Percentiles rank a stretch among this genome's conserved stretches.
These are phyloP conservation scores for Podaxis rugospora DNA, from an alignment of 768 basidiomycete species.

Conservation along the genomic window DNA sequence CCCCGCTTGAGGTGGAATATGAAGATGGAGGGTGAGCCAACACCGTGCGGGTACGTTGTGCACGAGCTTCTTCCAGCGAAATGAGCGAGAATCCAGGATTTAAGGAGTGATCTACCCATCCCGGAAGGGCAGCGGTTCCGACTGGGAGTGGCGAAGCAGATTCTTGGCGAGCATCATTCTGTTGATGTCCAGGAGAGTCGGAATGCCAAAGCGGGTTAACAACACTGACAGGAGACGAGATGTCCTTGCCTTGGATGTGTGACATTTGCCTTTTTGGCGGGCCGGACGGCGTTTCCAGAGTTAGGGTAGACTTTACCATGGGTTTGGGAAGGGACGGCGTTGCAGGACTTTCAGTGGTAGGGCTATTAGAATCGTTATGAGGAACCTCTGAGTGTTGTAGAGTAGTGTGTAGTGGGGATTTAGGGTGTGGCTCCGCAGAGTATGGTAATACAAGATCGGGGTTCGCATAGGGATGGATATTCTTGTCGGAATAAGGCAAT, in stretches of 20 bases:
- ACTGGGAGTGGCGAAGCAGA: slow-evolving; percentile 18
- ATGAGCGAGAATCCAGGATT: slow-evolving; percentile 63
- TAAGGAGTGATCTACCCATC: slow-evolving; percentile 44
- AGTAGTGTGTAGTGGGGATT: slow-evolving; percentile 24
- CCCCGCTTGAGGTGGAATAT: slow-evolving; percentile 19
- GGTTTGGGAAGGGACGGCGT: slow-evolving; percentile 27
- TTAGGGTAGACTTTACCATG: slow-evolving; percentile 27
- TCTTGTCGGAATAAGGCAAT: slow-evolving; percentile 28
- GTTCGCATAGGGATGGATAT: slow-evolving; percentile 76
- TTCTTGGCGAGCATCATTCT: slow-evolving; percentile 25
- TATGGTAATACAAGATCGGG: slow-evolving; percentile 55
- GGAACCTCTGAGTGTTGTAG: slow-evolving; percentile 26
- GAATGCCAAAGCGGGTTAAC: slow-evolving; percentile 22
- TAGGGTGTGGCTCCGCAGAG: slow-evolving; percentile 26
- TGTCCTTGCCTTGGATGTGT: slow-evolving; percentile 44
- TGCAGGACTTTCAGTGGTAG: slow-evolving; percentile 41
- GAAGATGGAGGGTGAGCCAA: slow-evolving; percentile 28
- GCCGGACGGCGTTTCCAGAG: slow-evolving; percentile 30
- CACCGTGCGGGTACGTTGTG: slow-evolving; percentile 50
- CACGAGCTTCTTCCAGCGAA: slow-evolving; percentile 75
- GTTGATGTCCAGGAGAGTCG: slow-evolving; percentile 15
- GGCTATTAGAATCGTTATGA: slow-evolving; percentile 49
- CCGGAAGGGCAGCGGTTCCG: slow-evolving; percentile 32
- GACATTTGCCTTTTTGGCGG: slow-evolving; percentile 25
- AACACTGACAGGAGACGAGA: slow-evolving; percentile 51